phyloP scores from a whole-genome alignment of 2,329 filamentous ascomycete species.

The Fonsecaea multimorphosa region DNA sequence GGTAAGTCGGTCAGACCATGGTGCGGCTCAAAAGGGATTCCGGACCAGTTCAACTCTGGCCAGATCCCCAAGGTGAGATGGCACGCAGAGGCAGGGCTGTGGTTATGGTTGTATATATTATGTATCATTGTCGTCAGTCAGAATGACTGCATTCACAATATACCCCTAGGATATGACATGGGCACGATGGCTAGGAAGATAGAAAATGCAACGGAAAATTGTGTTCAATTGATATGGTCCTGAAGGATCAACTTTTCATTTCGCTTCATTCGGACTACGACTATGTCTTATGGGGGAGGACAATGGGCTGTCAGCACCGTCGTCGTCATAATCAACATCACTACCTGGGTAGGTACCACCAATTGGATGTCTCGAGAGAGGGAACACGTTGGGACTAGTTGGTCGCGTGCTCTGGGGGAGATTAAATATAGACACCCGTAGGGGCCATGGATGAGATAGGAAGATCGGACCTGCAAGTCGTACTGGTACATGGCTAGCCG shows the following conservation, averaged over 20 bases:
- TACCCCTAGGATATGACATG: constrained; percentile 23
- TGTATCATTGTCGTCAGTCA: constrained; percentile 37
- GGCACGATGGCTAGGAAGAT: constrained; percentile 3
- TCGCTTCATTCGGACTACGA: neutral
- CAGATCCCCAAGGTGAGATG: neutral
- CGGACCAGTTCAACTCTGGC: constrained; percentile 40
- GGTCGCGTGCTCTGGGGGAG: neutral
- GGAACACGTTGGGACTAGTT: neutral
- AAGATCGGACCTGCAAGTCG: too few relatives aligned
- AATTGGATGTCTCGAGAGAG: too few relatives aligned
- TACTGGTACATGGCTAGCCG: too few relatives aligned
- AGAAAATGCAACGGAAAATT: neutral
- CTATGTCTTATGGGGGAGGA: neutral
- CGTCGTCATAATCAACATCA: neutral
- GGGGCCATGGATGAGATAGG: neutral
- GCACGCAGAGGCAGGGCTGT: neutral
- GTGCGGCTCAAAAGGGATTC: constrained; percentile 7
- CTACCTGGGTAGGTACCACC: neutral
- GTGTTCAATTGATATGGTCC: neutral
- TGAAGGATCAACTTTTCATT: neutral
- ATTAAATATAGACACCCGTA: neutral
- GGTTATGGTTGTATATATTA: constrained; percentile 28
- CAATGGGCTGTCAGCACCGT: neutral
- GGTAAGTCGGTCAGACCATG: constrained; percentile 25
- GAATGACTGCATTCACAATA: constrained; percentile 38